These are phyloP conservation scores for Sarocladiaceae sp. DNA, from an alignment of 2,329 filamentous ascomycete genomes.

Conservation along the genomic window DNA sequence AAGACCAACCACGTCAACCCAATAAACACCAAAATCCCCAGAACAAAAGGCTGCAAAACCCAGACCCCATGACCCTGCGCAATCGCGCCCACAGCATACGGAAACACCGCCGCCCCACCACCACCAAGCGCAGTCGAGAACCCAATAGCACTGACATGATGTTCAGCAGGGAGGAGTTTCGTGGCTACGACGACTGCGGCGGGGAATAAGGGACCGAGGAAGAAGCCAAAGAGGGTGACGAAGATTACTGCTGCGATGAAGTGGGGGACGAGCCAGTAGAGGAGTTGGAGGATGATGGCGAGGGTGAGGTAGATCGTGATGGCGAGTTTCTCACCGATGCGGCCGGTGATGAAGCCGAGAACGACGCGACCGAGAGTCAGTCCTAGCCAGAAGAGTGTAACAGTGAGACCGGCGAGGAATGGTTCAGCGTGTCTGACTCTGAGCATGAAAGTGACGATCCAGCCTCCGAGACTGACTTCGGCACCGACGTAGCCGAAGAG, in stretches of 20 bases:
- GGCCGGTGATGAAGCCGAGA: slow-evolving; percentile 71
- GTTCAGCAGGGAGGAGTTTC: slow-evolving; percentile 61
- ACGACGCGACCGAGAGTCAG: slow-evolving; percentile 70
- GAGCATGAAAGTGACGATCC: slow-evolving; percentile 85
- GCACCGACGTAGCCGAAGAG: slow-evolving; percentile 74
- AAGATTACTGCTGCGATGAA: slow-evolving; percentile 72
- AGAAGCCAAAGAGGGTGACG: slow-evolving; percentile 70
- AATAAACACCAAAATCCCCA: slow-evolving; percentile 43
- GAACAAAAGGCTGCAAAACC: slow-evolving; percentile 52
- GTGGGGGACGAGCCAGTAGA: slow-evolving; percentile 79
- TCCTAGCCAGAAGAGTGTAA: slow-evolving; percentile 81
- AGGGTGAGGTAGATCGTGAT: slow-evolving; percentile 60
- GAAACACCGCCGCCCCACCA: slow-evolving; percentile 63
- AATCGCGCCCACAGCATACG: slow-evolving; percentile 63
- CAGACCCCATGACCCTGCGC: slow-evolving; percentile 53
- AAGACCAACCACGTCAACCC: slow-evolving; percentile 42
- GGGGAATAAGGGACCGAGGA: slow-evolving; percentile 74
- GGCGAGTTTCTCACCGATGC: slow-evolving; percentile 64
- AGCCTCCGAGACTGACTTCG: slow-evolving; percentile 71
- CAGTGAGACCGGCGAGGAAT: slow-evolving; percentile 71
- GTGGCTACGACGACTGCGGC: slow-evolving; percentile 67
- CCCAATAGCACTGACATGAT: slow-evolving; percentile 75
- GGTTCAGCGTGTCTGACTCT: slow-evolving; percentile 62
- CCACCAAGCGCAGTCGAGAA: slow-evolving; percentile 76
- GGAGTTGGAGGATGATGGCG: slow-evolving; percentile 61